Percentiles rank a stretch among this genome's conserved stretches.
Conservation (phyloP, 768 basidiomycete species). For the Mycena belliarum region DNA sequence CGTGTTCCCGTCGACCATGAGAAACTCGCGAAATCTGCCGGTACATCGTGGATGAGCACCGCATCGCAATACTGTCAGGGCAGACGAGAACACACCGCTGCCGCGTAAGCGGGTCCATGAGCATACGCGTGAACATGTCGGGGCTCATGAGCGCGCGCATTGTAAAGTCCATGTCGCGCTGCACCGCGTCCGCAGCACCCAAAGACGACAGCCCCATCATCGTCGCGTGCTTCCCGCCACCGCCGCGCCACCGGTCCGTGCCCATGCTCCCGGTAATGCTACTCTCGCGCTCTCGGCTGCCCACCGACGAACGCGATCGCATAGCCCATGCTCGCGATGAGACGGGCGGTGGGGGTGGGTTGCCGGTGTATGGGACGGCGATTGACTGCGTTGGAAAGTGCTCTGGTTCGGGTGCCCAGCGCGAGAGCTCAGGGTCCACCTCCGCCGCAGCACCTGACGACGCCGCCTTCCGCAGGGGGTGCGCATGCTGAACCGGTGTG, state of each 20-base stretch:
- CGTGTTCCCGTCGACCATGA: neutral
- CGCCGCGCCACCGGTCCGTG: neutral
- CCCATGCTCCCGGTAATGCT: neutral
- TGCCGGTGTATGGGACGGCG: conserved; percentile 1
- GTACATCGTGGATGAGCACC: neutral
- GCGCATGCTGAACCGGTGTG: neutral
- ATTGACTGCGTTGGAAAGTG: conserved; percentile 5
- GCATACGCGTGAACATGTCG: conserved; percentile 13
- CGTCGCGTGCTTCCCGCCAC: neutral
- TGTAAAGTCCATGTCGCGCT: conserved; percentile 17
- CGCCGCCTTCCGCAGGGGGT: neutral
- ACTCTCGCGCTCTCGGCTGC: conserved; percentile 10
- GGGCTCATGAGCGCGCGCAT: conserved; percentile 19
- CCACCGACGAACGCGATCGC: conserved; percentile 2
- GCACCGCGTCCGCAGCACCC: conserved; percentile 11
- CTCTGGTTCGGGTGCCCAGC: conserved; percentile 17
- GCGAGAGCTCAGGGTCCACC: conserved; percentile 10
- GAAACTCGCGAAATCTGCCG: conserved; percentile 18
- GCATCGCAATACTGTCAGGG: too few relatives aligned
- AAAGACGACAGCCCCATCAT: conserved; percentile 5
- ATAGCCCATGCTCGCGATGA: neutral
- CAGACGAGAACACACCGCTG: conserved; percentile 3
- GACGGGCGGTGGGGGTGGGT: neutral
- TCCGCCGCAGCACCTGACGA: neutral
- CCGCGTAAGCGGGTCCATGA: conserved; percentile 14